Conservation (phyloP, 345 rosid genomes). For the Populus tremula region DNA sequence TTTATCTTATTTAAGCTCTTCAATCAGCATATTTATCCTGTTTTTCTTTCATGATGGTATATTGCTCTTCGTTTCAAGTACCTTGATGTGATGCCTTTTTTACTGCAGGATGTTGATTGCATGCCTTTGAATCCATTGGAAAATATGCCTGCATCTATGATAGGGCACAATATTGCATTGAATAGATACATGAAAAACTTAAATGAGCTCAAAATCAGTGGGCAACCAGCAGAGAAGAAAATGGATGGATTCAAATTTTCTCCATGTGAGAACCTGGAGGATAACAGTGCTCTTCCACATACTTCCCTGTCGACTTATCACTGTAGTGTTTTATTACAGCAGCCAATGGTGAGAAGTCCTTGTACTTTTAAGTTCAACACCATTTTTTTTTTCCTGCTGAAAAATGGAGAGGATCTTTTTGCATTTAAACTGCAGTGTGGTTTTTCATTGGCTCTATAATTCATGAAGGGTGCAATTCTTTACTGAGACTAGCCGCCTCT, state of each 20-base stretch:
- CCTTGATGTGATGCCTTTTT: slow-evolving; percentile 14
- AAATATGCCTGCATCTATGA: slow-evolving; percentile 74
- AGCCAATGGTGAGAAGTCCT: slow-evolving; percentile 47
- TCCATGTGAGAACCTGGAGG: slow-evolving; percentile 45
- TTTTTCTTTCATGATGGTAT: not conserved
- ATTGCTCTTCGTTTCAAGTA: not conserved
- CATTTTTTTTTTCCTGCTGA: not conserved
- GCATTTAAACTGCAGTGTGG: not conserved
- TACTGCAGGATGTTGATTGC: slow-evolving; percentile 75
- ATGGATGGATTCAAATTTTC: slow-evolving; percentile 43
- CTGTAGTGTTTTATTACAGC: slow-evolving; percentile 37
- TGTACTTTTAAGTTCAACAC: slow-evolving; percentile 2
- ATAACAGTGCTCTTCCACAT: slow-evolving; percentile 31
- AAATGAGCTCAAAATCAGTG: slow-evolving; percentile 52
- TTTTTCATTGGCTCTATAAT: not conserved
- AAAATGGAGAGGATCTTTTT: not conserved
- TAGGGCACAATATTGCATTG: slow-evolving; percentile 38
- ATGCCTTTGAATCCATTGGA: slow-evolving; percentile 69
- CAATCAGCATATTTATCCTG: not conserved
- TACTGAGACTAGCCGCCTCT: not conserved
- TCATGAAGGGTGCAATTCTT: not conserved
- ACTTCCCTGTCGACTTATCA: slow-evolving; percentile 37
- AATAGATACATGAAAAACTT: slow-evolving; percentile 43
- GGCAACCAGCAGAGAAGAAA: slow-evolving; percentile 43
- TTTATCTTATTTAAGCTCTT: not conserved